Base-by-base conservation (phyloP, 2,329 filamentous ascomycete genomes). In the Samsoniella hepiali region DNA sequence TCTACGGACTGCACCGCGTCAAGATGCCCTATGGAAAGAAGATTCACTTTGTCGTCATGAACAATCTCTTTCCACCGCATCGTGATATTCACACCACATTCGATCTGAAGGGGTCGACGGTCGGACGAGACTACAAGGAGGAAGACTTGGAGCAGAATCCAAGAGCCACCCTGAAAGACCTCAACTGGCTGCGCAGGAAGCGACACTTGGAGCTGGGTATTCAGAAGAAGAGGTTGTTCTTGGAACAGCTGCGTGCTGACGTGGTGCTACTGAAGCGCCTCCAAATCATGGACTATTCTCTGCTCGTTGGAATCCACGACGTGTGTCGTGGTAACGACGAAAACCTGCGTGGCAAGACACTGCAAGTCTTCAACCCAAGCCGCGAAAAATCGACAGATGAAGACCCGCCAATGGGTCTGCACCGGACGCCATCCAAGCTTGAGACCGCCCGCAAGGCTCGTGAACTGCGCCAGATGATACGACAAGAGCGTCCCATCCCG, bases 41-140 rank as follows among this genome's bases (percentile, higher is more conserved):
- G 79, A 97, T 98, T 62, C 95, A 99, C 77, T 99, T 99, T 70
- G 95, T 99, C 65, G 93, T 99, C 73, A 99, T 99, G 95, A 99
- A 99, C 81, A 99, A 99, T 75, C 84, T 99, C 17, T 99, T 99
- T 72, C 95, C 95, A 13, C 94, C 95, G 7, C 95, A 99, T 78
- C 87, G 94, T 69, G 95, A 99, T 75, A 98, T 99, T 65, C 95
- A 99, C 78, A 88, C 92, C 72, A 99, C 93, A 3, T 99, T 97
- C 72, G 95, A 99, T 75, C 77, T 99, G 69, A 99, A 99, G 78
- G 95, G 95, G 9, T 98, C 95, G 7, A 98, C 94, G 0, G 87
- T 98, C 68, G 95, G 95, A 15, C 87, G 95, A 72, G 92, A 98
- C 75, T 94, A 95, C 74, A 89, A 82, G 70, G 95, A 98, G 75